Base-by-base conservation (phyloP, 441 rosid genomes). In the Rhodomyrtus psidioides region DNA sequence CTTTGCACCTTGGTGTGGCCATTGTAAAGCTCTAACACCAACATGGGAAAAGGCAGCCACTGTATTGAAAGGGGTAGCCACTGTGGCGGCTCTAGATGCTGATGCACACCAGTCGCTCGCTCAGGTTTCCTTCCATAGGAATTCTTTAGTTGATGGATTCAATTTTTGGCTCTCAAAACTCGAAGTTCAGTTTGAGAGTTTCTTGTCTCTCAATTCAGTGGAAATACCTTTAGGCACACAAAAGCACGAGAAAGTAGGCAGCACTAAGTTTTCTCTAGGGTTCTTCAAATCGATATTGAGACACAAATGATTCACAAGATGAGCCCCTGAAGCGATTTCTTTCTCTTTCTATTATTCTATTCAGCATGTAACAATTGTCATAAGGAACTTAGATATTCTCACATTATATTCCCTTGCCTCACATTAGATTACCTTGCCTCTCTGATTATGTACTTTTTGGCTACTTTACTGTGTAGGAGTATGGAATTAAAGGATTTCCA, bases 1-100 rank as follows among this genome's bases (percentile, higher is more conserved):
- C 91, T 96, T 93, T 89, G 99, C 99, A 4, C 99, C 99, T 46
- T 97, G 99, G 99, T 97, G 99, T 88, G 99, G 99, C 57, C 99
- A 97, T 84, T 96, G 99, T 87, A 84, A 97, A 93, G 95, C 97
- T 88, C 91, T 97, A 44, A 94, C 98, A 57, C 99, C 98, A 42
- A 93, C 90, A 30, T 97, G 99, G 99, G 99, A 97, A 95, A 97
- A 95, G 90, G 97, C 96, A 0, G 98, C 99, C 86, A 62, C 83
- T 88, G 91, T 93, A 84, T 90, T 97, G 92, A 95, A 96, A 91
- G 99, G 99, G 83, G 98, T 97, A 57, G 98, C 95, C 82, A 96
- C 97, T 16, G 99, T 97, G 74, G 99, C 99, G 6, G 99, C 99
- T 27, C 91, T 97, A 85, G 99, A 97, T 87, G 99, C 99, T 30